These are phyloP conservation scores for Mallotus nudiflorus DNA, from an alignment of 345 rosid genomes.

Conservation along the genomic window DNA sequence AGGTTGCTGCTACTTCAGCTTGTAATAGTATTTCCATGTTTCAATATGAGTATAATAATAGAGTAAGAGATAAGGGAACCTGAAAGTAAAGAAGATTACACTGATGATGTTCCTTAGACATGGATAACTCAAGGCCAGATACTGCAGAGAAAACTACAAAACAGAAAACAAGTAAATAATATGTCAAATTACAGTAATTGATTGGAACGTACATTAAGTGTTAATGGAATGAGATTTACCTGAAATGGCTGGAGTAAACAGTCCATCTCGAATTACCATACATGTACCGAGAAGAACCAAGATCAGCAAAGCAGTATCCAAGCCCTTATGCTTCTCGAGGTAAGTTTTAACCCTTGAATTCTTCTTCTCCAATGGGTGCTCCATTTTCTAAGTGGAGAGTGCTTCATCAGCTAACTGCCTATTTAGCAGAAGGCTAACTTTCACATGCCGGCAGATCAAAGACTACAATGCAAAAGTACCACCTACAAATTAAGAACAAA, in stretches of 20 bases:
- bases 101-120: constrained; percentile 87
- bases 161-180: constrained; percentile 5
- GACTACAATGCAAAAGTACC: constrained; percentile 98
- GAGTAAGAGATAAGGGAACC: background rate
- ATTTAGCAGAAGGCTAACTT: constrained; percentile 92
- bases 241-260: constrained; percentile 97
- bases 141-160: constrained; percentile 89
- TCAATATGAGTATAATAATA: background rate
- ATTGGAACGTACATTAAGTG: background rate
- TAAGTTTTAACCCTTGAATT: constrained; percentile 61
- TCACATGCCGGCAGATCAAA: constrained; percentile 86
- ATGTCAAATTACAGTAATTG: too few species aligned
- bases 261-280: constrained; percentile 99
- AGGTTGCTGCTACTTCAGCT: background rate
- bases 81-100: constrained; percentile 51
- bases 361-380: constrained; percentile 67
- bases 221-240: constrained; percentile 41
- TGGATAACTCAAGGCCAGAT: constrained; percentile 91
- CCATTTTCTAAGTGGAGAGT: constrained; percentile 90
- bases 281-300: constrained; percentile 98
- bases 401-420: constrained; percentile 92
- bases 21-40: background rate
- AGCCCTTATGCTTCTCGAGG: constrained; percentile 77
- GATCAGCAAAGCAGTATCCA: constrained; percentile 88
- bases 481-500: constrained; percentile 44